phyloP scores from a whole-genome alignment of 495 filamentous ascomycete species.

The Annulohypoxylon bovei region DNA sequence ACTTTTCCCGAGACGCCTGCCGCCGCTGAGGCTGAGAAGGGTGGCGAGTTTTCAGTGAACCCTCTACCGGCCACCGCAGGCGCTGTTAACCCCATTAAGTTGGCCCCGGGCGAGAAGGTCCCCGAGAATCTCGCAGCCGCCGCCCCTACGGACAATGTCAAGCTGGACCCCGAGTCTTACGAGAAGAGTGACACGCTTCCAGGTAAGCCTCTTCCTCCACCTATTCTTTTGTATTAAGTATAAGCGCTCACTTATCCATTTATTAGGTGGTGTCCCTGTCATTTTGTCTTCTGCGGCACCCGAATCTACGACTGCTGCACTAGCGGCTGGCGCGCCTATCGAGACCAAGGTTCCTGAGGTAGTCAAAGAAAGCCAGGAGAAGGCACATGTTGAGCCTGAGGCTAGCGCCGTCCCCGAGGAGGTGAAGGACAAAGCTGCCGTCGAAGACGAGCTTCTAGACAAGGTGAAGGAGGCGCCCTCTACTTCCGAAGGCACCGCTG shows the following conservation, averaged over 20 bases:
- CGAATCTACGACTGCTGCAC: constrained; percentile 73
- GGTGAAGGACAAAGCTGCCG: constrained; percentile 67
- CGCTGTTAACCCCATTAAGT: constrained; percentile 79
- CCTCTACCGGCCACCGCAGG: constrained; percentile 82
- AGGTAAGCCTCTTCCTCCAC: constrained; percentile 42
- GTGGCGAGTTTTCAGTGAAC: constrained; percentile 68
- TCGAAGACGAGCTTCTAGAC: constrained; percentile 68
- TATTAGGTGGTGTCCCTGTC: constrained; percentile 45
- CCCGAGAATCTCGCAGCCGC: constrained; percentile 67
- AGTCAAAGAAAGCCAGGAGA: constrained; percentile 73
- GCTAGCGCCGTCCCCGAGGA: constrained; percentile 66
- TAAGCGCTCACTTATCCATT: constrained; percentile 3
- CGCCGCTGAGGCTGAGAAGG: constrained; percentile 52
- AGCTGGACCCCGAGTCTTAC: constrained; percentile 84
- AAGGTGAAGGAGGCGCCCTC: constrained; percentile 66
- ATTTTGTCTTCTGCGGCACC: constrained; percentile 75
- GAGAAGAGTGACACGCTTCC: constrained; percentile 73
- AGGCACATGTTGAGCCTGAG: constrained; percentile 66
- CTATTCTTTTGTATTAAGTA: not conserved
- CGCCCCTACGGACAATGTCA: constrained; percentile 68
- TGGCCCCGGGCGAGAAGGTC: constrained; percentile 82
- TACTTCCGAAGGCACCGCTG: constrained; percentile 65
- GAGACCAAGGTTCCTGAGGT: constrained; percentile 72
- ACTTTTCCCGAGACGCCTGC: constrained; percentile 81
- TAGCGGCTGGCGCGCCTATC: constrained; percentile 76